Evolutionary conservation across 305 asterid genomes (phyloP), one percentile per base, ranked within the genome.

Genomic region (Fraxinus ornus): DNA sequence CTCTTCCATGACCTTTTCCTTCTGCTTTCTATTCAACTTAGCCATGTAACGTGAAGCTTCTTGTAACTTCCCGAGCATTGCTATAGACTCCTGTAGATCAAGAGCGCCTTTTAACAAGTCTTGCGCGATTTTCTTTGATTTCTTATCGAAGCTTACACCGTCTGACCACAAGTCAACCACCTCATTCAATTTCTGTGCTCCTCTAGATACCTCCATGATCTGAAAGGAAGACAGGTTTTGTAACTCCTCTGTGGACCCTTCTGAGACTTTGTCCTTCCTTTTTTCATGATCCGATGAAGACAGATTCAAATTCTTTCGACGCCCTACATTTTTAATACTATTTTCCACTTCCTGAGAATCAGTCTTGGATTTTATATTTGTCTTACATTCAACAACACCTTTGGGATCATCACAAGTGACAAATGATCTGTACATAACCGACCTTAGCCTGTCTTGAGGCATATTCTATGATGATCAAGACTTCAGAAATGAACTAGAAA

Each of bases 321-420:
- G 62, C 49, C 68, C 80, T 39, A 76, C 74, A 70, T 57, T 80
- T 75, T 86, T 83, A 32, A 47, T 72, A 28, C 32, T 30, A 22
- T 77, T 78, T 76, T 83, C 82, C 80, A 77, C 78, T 79, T 86
- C 88, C 13, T 75, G 85, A 28, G 89, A 77, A 44, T 78, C 82
- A 39, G 55, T 80, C 89, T 88, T 90, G 92, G 92, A 86, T 68
- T 78, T 91, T 84, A 82, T 90, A 76, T 75, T 86, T 33, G 91
- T 87, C 86, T 85, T 90, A 7, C 91, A 83, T 39, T 94, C 97
- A 72, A 77, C 90, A 36, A 94, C 90, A 7, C 98, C 98, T 85
- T 87, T 92, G 4, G 95, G 92, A 81, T 90, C 97, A 80, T 89
- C 94, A 36, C 98, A 94, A 7, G 92, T 89, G 87, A 94, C 85